Evolutionary conservation across 352 stramenopile species (phyloP).

Genomic region (Thalassiosira sp.): DNA sequence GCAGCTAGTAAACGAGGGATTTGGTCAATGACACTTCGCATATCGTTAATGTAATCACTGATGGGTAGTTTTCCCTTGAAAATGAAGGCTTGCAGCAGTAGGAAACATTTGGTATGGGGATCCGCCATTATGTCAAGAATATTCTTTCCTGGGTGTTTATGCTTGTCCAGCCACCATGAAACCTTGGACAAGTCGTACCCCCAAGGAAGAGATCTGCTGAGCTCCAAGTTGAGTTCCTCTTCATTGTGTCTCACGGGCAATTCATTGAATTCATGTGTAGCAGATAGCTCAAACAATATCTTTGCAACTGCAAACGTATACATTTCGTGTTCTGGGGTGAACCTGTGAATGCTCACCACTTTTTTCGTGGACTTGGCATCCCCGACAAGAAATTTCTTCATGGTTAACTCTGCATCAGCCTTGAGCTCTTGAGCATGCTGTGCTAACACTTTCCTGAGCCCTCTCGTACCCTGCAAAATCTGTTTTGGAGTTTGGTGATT

Average conservation of each 20-base stretch:
- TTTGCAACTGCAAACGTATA: conserved; percentile 58
- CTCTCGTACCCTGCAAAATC: conserved; percentile 66
- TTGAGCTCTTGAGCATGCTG: conserved; percentile 36
- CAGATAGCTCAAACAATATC: conserved; percentile 71
- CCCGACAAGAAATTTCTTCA: conserved; percentile 12
- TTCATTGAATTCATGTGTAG: conserved; percentile 91
- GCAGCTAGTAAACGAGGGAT: conserved; percentile 92
- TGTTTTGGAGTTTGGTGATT: conserved; percentile 87
- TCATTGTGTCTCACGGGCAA: conserved; percentile 97
- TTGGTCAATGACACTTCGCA: conserved; percentile 94
- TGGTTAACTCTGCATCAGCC: conserved; percentile 3
- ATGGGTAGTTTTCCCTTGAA: conserved; percentile 91
- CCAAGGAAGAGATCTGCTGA: conserved; percentile 82
- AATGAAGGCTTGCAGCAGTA: conserved; percentile 95
- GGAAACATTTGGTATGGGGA: conserved; percentile 81
- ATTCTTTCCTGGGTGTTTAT: conserved; percentile 35
- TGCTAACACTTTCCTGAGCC: conserved; percentile 49
- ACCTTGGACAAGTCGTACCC: conserved; percentile 66
- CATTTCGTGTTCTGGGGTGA: conserved; percentile 25
- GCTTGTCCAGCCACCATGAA: conserved; percentile 53
- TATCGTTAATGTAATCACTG: conserved; percentile 97
- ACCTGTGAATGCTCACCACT: conserved; percentile 31
- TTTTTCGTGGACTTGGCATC: conserved; percentile 29
- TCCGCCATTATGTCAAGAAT: conserved; percentile 72
- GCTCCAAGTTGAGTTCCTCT: conserved; percentile 89